Evolutionary conservation across 345 rosid species (phyloP).

Genomic region (Iberis pinnata): DNA sequence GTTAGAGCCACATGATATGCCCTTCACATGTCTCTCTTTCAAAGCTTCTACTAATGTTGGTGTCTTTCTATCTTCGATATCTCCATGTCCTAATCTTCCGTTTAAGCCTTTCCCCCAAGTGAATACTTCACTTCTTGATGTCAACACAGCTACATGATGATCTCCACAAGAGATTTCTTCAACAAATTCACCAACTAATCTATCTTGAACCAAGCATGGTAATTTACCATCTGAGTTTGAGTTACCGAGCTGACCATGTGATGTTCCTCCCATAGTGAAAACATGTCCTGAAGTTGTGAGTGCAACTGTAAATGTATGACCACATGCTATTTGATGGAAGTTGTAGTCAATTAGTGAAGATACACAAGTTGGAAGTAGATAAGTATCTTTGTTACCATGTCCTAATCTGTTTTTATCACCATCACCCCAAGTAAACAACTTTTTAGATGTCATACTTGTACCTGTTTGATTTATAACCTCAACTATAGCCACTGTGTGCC

Average conservation of each 20-base stretch:
- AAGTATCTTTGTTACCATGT: constrained; percentile 80
- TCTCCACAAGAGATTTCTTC: constrained; percentile 92
- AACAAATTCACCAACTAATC: constrained; percentile 83
- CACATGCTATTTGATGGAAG: constrained; percentile 83
- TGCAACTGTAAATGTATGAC: constrained; percentile 72
- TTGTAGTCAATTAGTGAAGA: constrained; percentile 86
- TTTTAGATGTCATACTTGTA: constrained; percentile 47
- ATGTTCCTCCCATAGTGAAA: constrained; percentile 74
- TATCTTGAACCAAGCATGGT: constrained; percentile 78
- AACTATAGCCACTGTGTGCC: constrained; percentile 96
- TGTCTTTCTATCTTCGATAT: constrained; percentile 56
- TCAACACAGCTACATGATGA: constrained; percentile 71
- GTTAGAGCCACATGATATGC: constrained; percentile 87
- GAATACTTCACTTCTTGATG: constrained; percentile 90
- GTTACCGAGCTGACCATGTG: constrained; percentile 75
- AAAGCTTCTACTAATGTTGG: constrained; percentile 82
- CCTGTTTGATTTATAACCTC: constrained; percentile 69
- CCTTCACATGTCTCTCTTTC: constrained; percentile 77
- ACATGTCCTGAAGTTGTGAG: constrained; percentile 96
- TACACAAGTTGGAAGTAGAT: constrained; percentile 77
- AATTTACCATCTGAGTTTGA: constrained; percentile 61
- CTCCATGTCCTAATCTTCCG: constrained; percentile 92
- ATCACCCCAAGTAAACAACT: constrained; percentile 97
- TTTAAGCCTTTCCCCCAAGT: constrained; percentile 96
- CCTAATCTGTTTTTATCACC: constrained; percentile 88